Base-by-base conservation (phyloP, 176 grass and related monocot genomes). In the Carex cristatella region DNA sequence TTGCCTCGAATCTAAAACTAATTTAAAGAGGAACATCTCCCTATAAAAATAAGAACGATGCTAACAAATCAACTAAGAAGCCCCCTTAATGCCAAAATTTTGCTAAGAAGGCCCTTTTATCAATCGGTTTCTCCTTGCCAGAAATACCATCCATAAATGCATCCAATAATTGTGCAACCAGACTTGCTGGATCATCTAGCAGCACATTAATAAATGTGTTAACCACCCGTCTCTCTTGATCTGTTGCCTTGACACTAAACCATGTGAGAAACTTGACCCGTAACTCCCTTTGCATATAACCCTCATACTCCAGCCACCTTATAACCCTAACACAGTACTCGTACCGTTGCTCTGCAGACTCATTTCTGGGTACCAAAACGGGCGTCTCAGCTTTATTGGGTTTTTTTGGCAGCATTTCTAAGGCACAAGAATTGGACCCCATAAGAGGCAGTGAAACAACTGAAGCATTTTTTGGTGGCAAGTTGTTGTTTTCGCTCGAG, bases 221-320 rank as follows among this genome's bases (percentile, higher is more conserved):
- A 31, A 97, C 94, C 0, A 97, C 89, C 37, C 92, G 84, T 51
- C 95, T 91, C 49, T 97, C 95, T 81, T 93, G 89, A 15, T 85
- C 76, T 35, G 87, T 94, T n/a, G 95, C 95, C 88, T 97, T 94
- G 61, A 97, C 85, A 72, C 95, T 97, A 86, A 97, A 97, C 95
- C 92, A 97, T 48, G 95, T 97, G 56, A 97, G 92, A 54, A 97
- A 97, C 67, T 91, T 93, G 61, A 97, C 89, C 31, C 92, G 87
- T 12, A 97, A 90, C 10, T 94, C 91, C 59, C 86, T 91, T 61
- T 93, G 84, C 87, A 97, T 92, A 83, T 91, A 93, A 33, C 92
- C 90, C 67, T 92, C 89, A 8, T 70, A 84, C 66, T 97, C 95
- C 66, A 97, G 76, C 92, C 95, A 94, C 83, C 90, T 94, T 85